Percentiles rank a stretch among this genome's conserved stretches.
phyloP scores from a whole-genome alignment of 208 protist genomes.

The Leptomonas seymouri region DNA sequence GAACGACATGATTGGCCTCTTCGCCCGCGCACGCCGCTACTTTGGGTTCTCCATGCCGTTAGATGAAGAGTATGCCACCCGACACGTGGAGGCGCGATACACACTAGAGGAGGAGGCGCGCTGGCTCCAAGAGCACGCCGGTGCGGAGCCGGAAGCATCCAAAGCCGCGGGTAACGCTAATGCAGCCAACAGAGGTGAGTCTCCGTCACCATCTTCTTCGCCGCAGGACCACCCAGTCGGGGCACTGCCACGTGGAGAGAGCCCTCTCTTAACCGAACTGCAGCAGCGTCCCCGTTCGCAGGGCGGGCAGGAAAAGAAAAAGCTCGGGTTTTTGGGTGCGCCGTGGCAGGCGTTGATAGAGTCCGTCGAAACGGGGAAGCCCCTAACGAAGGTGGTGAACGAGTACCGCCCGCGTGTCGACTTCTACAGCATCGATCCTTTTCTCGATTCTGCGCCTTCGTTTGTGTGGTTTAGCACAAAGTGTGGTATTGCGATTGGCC shows the following conservation, averaged over 20 bases:
- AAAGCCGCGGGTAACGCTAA: neutral
- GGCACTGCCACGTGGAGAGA: conserved; percentile 5
- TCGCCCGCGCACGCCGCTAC: conserved; percentile 42
- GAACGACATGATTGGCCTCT: conserved; percentile 63
- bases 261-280: conserved; percentile 7
- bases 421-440: conserved; percentile 85
- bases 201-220: neutral
- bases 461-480: conserved; percentile 87
- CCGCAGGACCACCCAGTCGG: conserved; percentile 1
- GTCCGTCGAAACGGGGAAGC: conserved; percentile 64
- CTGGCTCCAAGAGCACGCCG: conserved; percentile 9
- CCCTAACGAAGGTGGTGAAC: conserved; percentile 65
- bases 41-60: conserved; percentile 54
- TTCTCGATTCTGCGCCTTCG: conserved; percentile 72
- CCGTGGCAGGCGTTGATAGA: conserved; percentile 75
- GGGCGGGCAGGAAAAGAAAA: neutral
- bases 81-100: conserved; percentile 43
- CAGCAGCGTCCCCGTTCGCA: neutral
- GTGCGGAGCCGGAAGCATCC: neutral
- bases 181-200: neutral
- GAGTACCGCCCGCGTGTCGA: conserved; percentile 77
- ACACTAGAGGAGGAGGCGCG: conserved; percentile 38
- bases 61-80: conserved; percentile 49
- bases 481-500: conserved; percentile 77
- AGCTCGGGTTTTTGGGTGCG: conserved; percentile 11